Conservation (phyloP, 2,329 filamentous ascomycete genomes). For the Tricladium varicosporioides region DNA sequence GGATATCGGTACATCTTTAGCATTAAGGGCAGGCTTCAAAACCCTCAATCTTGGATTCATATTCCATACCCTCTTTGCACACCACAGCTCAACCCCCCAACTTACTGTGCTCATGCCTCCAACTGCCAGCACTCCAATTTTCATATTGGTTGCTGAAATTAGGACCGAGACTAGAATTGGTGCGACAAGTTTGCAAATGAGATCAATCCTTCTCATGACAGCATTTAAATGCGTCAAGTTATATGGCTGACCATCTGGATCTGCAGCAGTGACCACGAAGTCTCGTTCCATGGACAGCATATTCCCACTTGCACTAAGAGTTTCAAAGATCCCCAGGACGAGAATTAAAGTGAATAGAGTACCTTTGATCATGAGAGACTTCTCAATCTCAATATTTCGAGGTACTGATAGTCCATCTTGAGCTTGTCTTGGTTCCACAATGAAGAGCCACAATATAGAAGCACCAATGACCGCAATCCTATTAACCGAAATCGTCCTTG, state of each 20-base stretch:
- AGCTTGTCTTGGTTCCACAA: constrained; percentile 22
- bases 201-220: constrained; percentile 55
- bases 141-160: constrained; percentile 41
- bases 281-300: constrained; percentile 47
- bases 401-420: background rate
- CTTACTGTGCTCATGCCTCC: constrained; percentile 43
- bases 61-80: constrained; percentile 41
- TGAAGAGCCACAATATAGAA: constrained; percentile 40
- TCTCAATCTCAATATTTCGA: background rate
- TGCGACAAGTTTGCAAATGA: constrained; percentile 54
- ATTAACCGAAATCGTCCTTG: constrained; percentile 42
- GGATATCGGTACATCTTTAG: too few species aligned
- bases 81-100: constrained; percentile 40
- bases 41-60: constrained; percentile 28
- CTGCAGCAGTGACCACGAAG: constrained; percentile 41
- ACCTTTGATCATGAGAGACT: constrained; percentile 27
- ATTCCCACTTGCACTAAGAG: constrained; percentile 42
- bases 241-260: constrained; percentile 33
- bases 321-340: constrained; percentile 40
- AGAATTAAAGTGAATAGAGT: constrained; percentile 37
- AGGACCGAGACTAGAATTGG: constrained; percentile 50
- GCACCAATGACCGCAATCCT: constrained; percentile 40
- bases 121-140: constrained; percentile 45
- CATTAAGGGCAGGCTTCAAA: constrained; percentile 26
- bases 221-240: constrained; percentile 47